A percentile compares a stretch with the other conserved stretches of the same genome.
phyloP scores from a whole-genome alignment of 202 grass and related monocot species.

The Carex arenaria region DNA sequence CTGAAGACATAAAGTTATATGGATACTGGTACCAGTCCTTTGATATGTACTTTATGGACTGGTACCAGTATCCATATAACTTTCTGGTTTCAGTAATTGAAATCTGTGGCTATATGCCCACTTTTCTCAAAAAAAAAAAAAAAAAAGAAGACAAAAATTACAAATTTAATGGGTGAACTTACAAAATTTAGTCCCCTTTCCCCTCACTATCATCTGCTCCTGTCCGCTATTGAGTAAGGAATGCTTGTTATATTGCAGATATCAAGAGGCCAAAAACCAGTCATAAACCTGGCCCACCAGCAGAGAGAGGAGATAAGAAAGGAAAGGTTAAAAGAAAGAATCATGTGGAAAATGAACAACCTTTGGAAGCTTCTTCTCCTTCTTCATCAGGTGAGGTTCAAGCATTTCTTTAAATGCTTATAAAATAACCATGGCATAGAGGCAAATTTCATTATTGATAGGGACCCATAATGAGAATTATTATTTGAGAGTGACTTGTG shows the following conservation, averaged over 20 bases:
- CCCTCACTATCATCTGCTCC: too few relatives aligned
- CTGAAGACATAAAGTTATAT: too few relatives aligned
- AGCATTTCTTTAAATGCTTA: background rate
- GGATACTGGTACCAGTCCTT: too few relatives aligned
- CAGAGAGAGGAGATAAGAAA: background rate
- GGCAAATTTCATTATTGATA: background rate
- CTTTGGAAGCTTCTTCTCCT: background rate
- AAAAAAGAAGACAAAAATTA: too few relatives aligned
- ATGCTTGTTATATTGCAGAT: background rate
- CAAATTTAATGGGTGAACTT: too few relatives aligned
- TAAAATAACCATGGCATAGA: background rate
- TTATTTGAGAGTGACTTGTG: background rate
- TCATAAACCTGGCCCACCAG: background rate
- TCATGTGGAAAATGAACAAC: background rate
- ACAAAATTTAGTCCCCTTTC: too few relatives aligned
- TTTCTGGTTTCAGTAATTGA: too few relatives aligned
- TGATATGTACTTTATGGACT: too few relatives aligned
- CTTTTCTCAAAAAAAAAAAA: too few relatives aligned
- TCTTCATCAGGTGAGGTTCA: conserved; percentile 17
- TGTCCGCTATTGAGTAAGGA: background rate
- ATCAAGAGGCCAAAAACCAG: background rate
- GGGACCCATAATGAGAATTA: background rate
- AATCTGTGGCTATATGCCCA: too few relatives aligned
- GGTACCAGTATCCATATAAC: too few relatives aligned
- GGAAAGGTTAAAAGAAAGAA: background rate